Base-by-base conservation (phyloP, 1,284 basidiomycete genomes). In the Neolentinus lepideus region DNA sequence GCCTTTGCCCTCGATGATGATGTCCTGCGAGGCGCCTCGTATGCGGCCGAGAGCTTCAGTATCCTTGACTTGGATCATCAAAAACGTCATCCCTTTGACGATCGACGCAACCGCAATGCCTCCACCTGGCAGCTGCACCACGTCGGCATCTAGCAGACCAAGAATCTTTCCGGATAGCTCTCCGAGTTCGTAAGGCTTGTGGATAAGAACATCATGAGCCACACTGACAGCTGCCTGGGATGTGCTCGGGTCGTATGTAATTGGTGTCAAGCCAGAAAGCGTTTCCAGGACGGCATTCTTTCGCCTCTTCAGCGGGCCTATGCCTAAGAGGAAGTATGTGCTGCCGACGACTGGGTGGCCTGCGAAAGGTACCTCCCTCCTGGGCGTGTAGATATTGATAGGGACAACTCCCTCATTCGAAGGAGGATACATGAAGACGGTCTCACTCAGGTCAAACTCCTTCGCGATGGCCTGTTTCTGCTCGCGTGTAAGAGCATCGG, bases 371-470 rank as follows among this genome's bases (percentile, higher is more conserved):
- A 77, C 60, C 54, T 77, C 75, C 31, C 64, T 63, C 2, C 59
- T 61, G 2, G 69, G 61, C 8, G 71, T 76, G 64, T 75, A 77
- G 52, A 77, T 77, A 54, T 76, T 71, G 56, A 75, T 71, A 2
- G 55, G 61, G 33, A 70, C 60, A 1, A 62, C 55, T 6, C 54
- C 59, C 24, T 52, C 59, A 22, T 64, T 60, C 29, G 29, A 6
- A 21, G 55, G 55, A 46, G 69, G 64, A 55, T 75, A 73, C 1
- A 73, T 64, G 59, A 77, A 76, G 22, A 76, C 71, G 0, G 75
- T 77, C 53, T 77, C 76, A 2, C 75, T 75, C 52, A 76, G 66
- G 58, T 78, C 76, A 64, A 78, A 78, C 58, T 77, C 76, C 27
- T 70, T 67, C 8, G 75, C 75, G 56, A 75, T 72, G 25, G 58